Base-by-base conservation (phyloP, 768 basidiomycete species). In the Mrakia hoshinonis region DNA sequence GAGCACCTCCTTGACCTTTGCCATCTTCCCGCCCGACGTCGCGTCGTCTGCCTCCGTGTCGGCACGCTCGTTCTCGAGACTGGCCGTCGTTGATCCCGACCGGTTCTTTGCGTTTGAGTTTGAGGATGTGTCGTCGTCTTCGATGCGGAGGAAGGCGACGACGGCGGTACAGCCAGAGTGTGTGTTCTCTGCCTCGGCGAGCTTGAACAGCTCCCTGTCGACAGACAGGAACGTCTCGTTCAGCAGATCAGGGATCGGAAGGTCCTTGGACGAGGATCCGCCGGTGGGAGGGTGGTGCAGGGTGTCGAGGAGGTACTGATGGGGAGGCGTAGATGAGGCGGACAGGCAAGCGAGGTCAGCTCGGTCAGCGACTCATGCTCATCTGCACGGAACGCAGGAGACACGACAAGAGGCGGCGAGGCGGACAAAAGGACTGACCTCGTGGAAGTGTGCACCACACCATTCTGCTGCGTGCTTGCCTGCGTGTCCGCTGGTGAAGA, bases 381-480 rank as follows among this genome's bases (percentile, higher is more conserved):
- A n/a, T n/a, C n/a, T n/a, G n/a, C n/a, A n/a, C n/a, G n/a, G n/a
- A n/a, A n/a, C n/a, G n/a, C n/a, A n/a, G n/a, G n/a, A n/a, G n/a
- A n/a, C n/a, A n/a, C n/a, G n/a, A n/a, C n/a, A n/a, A n/a, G n/a
- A n/a, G n/a, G n/a, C n/a, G n/a, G n/a, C n/a, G n/a, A n/a, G n/a
- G n/a, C n/a, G n/a, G n/a, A n/a, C n/a, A n/a, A n/a, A n/a, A n/a
- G 52, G 68, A 68, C 79, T 69, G 49, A 81, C 93, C 83, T 93
- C 87, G 77, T 98, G 93, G 81, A 99, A 99, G 79, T 98, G 87
- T 75, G 85, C 83, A 52, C 96, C 96, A 80, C 96, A 98, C 94
- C 95, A 98, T 79, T 99, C 96, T 34, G 96, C 96, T 43, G 95
- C 94, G 76, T 97, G 91, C 79, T 95, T 98, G 22, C 96, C 96